These are phyloP conservation scores for Phytopythium delawarense DNA, from an alignment of 352 stramenopile species.

Conservation along the genomic window DNA sequence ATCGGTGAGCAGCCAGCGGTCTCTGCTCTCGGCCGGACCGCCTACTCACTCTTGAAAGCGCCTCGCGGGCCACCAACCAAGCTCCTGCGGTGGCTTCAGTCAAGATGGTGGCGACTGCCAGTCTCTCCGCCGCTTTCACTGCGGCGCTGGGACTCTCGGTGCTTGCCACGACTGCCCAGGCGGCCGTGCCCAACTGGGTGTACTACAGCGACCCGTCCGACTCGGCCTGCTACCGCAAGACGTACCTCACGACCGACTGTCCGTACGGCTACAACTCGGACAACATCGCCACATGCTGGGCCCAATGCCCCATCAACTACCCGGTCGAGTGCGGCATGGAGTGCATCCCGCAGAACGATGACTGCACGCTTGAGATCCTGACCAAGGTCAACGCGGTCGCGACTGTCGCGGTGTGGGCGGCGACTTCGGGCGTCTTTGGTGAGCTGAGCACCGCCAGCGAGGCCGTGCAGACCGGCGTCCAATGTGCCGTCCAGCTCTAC, in stretches of 20 bases:
- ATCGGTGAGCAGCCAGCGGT: neutral
- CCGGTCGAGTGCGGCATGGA: constrained; percentile 66
- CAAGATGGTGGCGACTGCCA: neutral
- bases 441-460: constrained; percentile 35
- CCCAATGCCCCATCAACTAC: constrained; percentile 68
- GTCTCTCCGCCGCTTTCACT: neutral
- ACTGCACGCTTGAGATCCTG: constrained; percentile 49
- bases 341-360: constrained; percentile 64
- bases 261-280: constrained; percentile 43
- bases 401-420: constrained; percentile 44
- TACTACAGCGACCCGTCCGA: constrained; percentile 20
- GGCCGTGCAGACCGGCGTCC: constrained; percentile 35
- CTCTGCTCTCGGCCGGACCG: neutral
- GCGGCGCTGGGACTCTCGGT: neutral
- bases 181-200: constrained; percentile 27
- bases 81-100: neutral
- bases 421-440: constrained; percentile 49
- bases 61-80: neutral
- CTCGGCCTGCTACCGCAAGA: constrained; percentile 51
- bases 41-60: neutral
- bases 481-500: constrained; percentile 51
- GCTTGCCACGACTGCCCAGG: neutral
- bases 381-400: constrained; percentile 44
- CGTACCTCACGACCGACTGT: constrained; percentile 28
- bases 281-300: constrained; percentile 52